A percentile compares a stretch with the other conserved stretches of the same genome.
phyloP scores from a whole-genome alignment of 768 basidiomycete genomes.

The Lactifluus echinatus region DNA sequence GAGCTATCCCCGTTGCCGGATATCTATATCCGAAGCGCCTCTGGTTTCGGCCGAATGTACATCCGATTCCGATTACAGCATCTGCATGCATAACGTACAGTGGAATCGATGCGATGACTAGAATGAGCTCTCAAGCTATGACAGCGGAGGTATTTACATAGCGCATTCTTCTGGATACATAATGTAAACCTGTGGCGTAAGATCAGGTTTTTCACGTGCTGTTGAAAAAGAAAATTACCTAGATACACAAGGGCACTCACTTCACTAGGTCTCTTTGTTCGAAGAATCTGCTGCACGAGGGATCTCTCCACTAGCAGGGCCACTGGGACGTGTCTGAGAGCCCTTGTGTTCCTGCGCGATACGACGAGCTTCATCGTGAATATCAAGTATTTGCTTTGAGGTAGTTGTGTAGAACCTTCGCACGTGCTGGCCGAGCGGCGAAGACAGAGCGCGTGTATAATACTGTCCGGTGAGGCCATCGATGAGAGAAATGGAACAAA shows the following conservation, averaged over 20 bases:
- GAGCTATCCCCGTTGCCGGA: not conserved
- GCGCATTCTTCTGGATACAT: too few species aligned
- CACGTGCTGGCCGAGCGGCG: slow-evolving; percentile 71
- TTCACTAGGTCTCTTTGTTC: not conserved
- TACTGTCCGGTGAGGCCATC: slow-evolving; percentile 40
- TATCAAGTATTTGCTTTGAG: slow-evolving; percentile 81
- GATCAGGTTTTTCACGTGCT: not conserved
- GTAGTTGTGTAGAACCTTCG: slow-evolving; percentile 78
- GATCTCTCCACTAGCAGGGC: not conserved
- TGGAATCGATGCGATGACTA: too few species aligned
- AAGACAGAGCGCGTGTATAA: slow-evolving; percentile 66
- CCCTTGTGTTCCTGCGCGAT: slow-evolving; percentile 58
- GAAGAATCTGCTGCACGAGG: not conserved
- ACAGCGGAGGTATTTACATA: not conserved
- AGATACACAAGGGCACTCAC: not conserved
- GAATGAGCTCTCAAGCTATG: too few species aligned
- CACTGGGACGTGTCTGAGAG: not conserved
- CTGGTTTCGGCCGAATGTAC: slow-evolving; percentile 6
- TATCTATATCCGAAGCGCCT: not conserved
- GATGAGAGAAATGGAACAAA: not conserved
- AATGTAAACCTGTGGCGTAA: not conserved
- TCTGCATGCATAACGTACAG: too few species aligned
- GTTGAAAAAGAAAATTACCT: not conserved
- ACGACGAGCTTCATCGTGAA: slow-evolving; percentile 87
- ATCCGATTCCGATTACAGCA: too few species aligned